Evolutionary conservation across 225 moss, liverwort and hornwort species (phyloP), one percentile per base, ranked within the genome.

Genomic region (Sphagnum contortum): DNA sequence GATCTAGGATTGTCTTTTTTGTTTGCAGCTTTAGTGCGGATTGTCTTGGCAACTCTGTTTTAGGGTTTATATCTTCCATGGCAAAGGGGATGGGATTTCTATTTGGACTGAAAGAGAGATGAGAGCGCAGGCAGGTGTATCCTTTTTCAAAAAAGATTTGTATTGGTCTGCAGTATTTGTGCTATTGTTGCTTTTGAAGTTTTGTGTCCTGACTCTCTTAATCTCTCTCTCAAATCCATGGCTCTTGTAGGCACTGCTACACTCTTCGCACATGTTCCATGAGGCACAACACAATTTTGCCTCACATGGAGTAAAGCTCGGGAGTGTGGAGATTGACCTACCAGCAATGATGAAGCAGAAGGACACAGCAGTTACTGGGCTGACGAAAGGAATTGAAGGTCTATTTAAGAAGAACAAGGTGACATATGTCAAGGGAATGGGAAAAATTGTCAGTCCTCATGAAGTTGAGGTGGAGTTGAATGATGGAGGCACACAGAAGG

Each of bases 361-460:
- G 51, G 84, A 88, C 50, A 89, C 75, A 64, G 96, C 92, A 49
- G 96, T 92, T 56, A 64, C 74, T 48, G 96, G 96, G 6, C 76
- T 96, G 64, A 96, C 92, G 2, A 96, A 83, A 85, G 96, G 92
- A 13, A 71, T 96, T 10, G 92, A 96, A 80, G 96, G 96, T 14
- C 75, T 96, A 45, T 96, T 92, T 59, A 96, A 96, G 80, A 96
- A 96, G 70, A 90, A 96, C 70, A 96, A 92, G 73, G 96, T 96
- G 55, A 81, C 87, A 2, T 95, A 95, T 47, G 90, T 95, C 77
- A 95, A 95, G 74, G 95, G 95, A 3, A 68, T 77, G 45, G 95
- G 95, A 60, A 95, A 92, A 75, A 87, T 95, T 44, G 80, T 72
- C 4, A 86, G 48, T 49, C 77, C 88, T 57, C 77, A 86, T 59